Evolutionary conservation across 139 green algal species (phyloP).

Genomic region (Gonium pectorale): DNA sequence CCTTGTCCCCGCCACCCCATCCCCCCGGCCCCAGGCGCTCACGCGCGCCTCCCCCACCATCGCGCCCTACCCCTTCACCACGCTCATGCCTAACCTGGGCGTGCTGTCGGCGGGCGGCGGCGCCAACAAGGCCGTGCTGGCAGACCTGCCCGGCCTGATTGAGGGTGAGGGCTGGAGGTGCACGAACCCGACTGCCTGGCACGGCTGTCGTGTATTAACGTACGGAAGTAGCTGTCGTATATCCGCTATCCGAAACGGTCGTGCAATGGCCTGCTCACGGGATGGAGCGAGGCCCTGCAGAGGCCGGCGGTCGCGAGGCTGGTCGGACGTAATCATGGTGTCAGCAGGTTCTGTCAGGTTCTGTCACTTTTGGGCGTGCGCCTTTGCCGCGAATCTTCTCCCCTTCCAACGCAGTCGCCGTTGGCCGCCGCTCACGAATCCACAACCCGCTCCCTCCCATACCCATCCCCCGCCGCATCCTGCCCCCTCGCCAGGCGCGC

Average conservation of each 20-base stretch:
- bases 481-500: constrained; percentile 53
- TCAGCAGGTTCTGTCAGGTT: no score
- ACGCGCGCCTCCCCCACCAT: constrained; percentile 87
- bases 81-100: constrained; percentile 95
- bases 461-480: neutral
- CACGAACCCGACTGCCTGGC: no score
- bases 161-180: constrained; percentile 69
- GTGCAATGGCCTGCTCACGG: no score
- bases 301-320: no score
- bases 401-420: no score
- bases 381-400: no score
- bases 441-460: neutral
- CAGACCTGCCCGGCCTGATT: constrained; percentile 92
- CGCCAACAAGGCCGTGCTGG: constrained; percentile 63
- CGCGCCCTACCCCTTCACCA: constrained; percentile 95
- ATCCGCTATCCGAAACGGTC: no score
- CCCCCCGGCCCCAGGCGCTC: constrained; percentile 57
- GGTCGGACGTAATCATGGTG: no score
- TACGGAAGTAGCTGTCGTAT: no score
- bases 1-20: neutral
- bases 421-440: neutral
- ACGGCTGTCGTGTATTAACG: no score
- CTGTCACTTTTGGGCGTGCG: no score
- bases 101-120: constrained; percentile 64
- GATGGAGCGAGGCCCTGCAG: no score